Evolutionary conservation across 2,329 filamentous ascomycete species (phyloP).

Genomic region (Penicillium hesseltinei): DNA sequence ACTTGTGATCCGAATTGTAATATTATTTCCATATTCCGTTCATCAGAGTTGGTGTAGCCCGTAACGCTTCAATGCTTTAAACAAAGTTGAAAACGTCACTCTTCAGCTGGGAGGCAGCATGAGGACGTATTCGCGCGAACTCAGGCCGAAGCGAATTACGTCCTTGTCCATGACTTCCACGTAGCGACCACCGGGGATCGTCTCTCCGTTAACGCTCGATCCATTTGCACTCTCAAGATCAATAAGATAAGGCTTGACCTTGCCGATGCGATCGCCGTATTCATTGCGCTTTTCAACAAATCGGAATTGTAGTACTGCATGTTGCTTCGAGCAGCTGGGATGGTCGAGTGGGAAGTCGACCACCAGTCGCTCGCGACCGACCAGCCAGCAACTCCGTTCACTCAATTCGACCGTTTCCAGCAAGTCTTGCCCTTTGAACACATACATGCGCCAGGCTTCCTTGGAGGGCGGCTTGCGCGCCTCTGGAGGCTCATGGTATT

Average conservation of each 20-base stretch:
- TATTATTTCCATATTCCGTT: not conserved
- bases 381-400: slow-evolving; percentile 80
- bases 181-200: slow-evolving; percentile 72
- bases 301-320: slow-evolving; percentile 91
- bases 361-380: slow-evolving; percentile 76
- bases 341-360: slow-evolving; percentile 84
- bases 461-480: slow-evolving; percentile 79
- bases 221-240: slow-evolving; percentile 94
- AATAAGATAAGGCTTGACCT: slow-evolving; percentile 82
- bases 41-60: not conserved
- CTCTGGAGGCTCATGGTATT: slow-evolving; percentile 94
- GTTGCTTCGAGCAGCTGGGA: slow-evolving; percentile 90
- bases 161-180: slow-evolving; percentile 86
- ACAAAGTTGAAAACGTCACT: not conserved
- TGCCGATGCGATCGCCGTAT: slow-evolving; percentile 77
- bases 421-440: slow-evolving; percentile 82
- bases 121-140: slow-evolving; percentile 90
- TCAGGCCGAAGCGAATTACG: slow-evolving; percentile 81
- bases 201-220: slow-evolving; percentile 74
- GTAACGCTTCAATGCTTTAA: not conserved
- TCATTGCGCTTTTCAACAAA: slow-evolving; percentile 80
- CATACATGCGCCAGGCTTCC: slow-evolving; percentile 82
- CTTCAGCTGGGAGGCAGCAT: slow-evolving; percentile 64
- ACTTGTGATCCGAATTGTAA: slow-evolving; percentile 6
- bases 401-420: slow-evolving; percentile 78